phyloP scores from a whole-genome alignment of 768 basidiomycete species.

The Cyclocybe aegerita region DNA sequence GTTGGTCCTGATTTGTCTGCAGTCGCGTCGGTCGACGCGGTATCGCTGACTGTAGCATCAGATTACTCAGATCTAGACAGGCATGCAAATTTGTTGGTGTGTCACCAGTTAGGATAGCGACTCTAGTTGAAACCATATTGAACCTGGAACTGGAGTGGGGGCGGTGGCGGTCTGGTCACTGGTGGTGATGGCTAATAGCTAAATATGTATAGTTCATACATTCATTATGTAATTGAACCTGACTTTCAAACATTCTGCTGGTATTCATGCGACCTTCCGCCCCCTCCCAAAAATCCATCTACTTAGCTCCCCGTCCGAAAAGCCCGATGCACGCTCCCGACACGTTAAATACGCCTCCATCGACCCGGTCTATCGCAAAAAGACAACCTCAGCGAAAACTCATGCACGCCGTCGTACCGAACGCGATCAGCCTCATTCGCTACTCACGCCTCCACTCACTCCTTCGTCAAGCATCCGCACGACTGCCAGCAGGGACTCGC shows the following conservation, averaged over 20 bases:
- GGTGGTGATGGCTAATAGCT: too few relatives aligned
- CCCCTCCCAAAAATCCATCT: conserved; percentile 25
- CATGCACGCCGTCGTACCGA: conserved; percentile 33
- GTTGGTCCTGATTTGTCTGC: conserved; percentile 68
- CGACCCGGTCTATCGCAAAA: conserved; percentile 16
- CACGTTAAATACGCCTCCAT: conserved; percentile 23
- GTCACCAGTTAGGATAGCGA: too few relatives aligned
- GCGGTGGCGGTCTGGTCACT: too few relatives aligned
- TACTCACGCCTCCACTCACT: conserved; percentile 70
- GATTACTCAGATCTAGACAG: too few relatives aligned
- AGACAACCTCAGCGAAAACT: conserved; percentile 17
- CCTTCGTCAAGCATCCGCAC: conserved; percentile 58
- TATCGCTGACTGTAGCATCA: conserved; percentile 63
- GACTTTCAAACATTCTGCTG: too few relatives aligned
- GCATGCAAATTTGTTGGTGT: too few relatives aligned
- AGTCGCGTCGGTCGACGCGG: conserved; percentile 45
- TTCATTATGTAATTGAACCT: too few relatives aligned
- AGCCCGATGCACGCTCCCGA: conserved; percentile 4
- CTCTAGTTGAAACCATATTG: too few relatives aligned
- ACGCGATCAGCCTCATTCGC: conserved; percentile 32
- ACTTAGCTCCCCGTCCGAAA: conserved; percentile 5
- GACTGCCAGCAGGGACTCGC: conserved; percentile 31
- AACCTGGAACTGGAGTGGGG: too few relatives aligned
- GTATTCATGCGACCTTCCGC: conserved; percentile 36
- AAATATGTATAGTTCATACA: too few relatives aligned